Conservation (phyloP, 2,329 filamentous ascomycete species). For the Hawksworthiomyces lignivorus region DNA sequence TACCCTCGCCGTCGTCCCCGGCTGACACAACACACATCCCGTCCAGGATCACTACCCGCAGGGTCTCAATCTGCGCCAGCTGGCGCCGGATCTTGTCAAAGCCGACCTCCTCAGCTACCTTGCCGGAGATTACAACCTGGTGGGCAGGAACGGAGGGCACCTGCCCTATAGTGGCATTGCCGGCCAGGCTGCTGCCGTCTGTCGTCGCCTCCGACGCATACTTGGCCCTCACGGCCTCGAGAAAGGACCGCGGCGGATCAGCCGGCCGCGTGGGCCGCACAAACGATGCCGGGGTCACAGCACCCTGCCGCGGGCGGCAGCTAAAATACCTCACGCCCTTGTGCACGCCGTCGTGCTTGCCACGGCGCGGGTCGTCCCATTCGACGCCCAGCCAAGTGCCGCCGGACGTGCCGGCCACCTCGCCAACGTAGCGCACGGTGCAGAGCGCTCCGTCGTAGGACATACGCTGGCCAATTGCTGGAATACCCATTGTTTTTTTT, state of each 20-base stretch:
- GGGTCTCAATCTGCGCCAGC: constrained; percentile 68
- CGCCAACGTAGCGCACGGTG: constrained; percentile 77
- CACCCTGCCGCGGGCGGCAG: constrained; percentile 48
- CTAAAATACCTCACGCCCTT: constrained; percentile 73
- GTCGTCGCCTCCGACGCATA: constrained; percentile 57
- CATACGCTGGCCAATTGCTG: constrained; percentile 60
- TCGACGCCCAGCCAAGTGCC: constrained; percentile 90
- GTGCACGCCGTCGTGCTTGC: constrained; percentile 85
- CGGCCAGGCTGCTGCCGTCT: constrained; percentile 24
- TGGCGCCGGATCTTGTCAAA: constrained; percentile 86
- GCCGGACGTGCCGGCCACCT: constrained; percentile 66
- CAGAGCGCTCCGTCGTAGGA: constrained; percentile 72
- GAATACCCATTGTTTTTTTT: constrained; percentile 23
- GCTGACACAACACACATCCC: constrained; percentile 53
- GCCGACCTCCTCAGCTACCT: constrained; percentile 86
- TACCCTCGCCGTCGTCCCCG: constrained; percentile 24
- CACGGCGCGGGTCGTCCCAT: constrained; percentile 82
- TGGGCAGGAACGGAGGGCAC: neutral
- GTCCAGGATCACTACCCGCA: constrained; percentile 78
- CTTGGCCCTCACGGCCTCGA: constrained; percentile 73
- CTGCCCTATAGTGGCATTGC: too few species aligned
- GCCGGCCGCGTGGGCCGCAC: constrained; percentile 66
- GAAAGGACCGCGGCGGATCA: constrained; percentile 63
- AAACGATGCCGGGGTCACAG: constrained; percentile 69
- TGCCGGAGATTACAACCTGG: constrained; percentile 64